Base-by-base conservation (phyloP, 2,329 filamentous ascomycete species). In the Byssothecium circinans region DNA sequence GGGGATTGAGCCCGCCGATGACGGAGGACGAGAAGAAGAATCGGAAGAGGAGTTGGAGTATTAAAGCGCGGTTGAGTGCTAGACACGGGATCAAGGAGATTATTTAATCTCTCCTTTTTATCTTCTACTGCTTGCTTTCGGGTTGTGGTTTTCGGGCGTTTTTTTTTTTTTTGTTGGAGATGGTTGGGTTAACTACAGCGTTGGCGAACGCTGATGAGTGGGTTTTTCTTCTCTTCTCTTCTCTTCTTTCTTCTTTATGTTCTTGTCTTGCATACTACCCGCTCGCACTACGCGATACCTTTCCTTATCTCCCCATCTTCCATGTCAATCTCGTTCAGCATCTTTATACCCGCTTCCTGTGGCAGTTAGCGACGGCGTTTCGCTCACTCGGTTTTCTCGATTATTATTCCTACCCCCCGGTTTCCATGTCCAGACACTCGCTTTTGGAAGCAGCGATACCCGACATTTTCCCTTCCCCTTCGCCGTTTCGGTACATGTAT, bases 31-130 rank as follows among this genome's bases (percentile, higher is more conserved):
- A 53, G 27, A 56, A 54, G 52, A 50, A 49, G 50, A 47, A 40
- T 33, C 52, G 58, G 49, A 66, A 62, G 52, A 57, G 55, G 53
- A 64, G 60, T 36, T 67, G 64, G 64, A 65, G 52, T 44, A 51
- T 65, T 34, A 62, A 65, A 32, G 54, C 57, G 12, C 50, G 56
- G 29, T 53, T 68, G 45, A 53, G 49, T 7, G 46, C 52, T 32
- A 47, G 56, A 8, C 59, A 57, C 43, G 62, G 61, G n/a, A 50
- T 65, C 8, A 62, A 50, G 48, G 64, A 67, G 53, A 62, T 62
- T 34, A 57, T 60, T 34, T 67, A 34, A 47, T 41, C 17, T n/a
- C 20, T 14, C 17, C 12, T 38, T 27, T 4, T n/a, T 36, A 17
- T 36, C 14, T n/a, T 29, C 8, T 10, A 12, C 32, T 43, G 2